These are phyloP conservation scores for Vanilla planifolia DNA, from an alignment of 106 monocot genomes.

Conservation along the genomic window DNA sequence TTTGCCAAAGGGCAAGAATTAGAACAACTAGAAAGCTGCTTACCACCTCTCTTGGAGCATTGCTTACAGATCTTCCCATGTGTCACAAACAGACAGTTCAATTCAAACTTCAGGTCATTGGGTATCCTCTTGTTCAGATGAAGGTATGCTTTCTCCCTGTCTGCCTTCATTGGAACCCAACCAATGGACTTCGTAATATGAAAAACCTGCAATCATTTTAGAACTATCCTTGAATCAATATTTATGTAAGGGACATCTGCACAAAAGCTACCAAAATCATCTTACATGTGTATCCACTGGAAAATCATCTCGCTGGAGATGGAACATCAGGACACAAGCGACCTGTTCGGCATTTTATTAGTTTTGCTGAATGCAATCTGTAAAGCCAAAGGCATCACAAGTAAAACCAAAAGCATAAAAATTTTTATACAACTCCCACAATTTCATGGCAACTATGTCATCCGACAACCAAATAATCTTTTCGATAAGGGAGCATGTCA, in stretches of 20 bases:
- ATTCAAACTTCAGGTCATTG: slow-evolving; percentile 75
- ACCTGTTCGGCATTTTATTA: slow-evolving; percentile 29
- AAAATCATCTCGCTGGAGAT: slow-evolving; percentile 84
- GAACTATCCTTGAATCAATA: not conserved
- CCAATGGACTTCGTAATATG: slow-evolving; percentile 55
- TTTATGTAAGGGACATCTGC: not conserved
- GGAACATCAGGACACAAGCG: slow-evolving; percentile 88
- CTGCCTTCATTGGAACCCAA: slow-evolving; percentile 69
- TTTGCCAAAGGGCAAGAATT: slow-evolving; percentile 36
- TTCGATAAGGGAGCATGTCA: too few species aligned
- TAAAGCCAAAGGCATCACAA: too few species aligned
- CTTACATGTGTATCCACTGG: slow-evolving; percentile 92
- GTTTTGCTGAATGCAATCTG: too few species aligned
- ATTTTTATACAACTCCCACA: too few species aligned
- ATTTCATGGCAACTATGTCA: too few species aligned
- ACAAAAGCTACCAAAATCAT: slow-evolving; percentile 1
- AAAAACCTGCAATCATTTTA: slow-evolving; percentile 41
- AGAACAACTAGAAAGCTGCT: slow-evolving; percentile 11
- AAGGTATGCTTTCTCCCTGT: slow-evolving; percentile 74
- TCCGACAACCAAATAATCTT: too few species aligned
- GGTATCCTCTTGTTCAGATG: slow-evolving; percentile 77
- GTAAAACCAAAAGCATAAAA: too few species aligned
- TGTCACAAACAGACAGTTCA: slow-evolving; percentile 81
- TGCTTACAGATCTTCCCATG: slow-evolving; percentile 65
- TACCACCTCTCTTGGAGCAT: slow-evolving; percentile 41